Evolutionary conservation across 192 early-diverging fungal species (phyloP).

Genomic region (Dimargaris cristalligena): DNA sequence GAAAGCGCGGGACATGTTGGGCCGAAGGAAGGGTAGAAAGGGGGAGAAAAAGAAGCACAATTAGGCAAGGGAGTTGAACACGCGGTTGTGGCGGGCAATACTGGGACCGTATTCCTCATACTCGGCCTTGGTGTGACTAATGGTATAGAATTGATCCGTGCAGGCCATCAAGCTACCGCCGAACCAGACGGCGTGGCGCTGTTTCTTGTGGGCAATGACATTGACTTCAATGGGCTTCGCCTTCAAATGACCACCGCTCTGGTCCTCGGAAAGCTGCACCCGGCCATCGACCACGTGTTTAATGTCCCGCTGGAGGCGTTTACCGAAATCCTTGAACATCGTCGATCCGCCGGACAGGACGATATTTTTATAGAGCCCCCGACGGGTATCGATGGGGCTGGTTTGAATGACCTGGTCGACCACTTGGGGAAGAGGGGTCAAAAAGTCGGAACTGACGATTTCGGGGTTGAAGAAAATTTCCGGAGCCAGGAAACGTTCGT

Average conservation of each 20-base stretch:
- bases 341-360: conserved; percentile 96
- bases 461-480: conserved; percentile 99
- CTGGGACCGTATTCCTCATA: conserved; percentile 96
- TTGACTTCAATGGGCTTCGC: conserved; percentile 85
- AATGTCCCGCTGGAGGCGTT: conserved; percentile 89
- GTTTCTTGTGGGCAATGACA: conserved; percentile 95
- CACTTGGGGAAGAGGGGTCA: conserved; percentile 88
- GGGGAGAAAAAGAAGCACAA: no score
- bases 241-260: conserved; percentile 53
- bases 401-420: conserved; percentile 93
- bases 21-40: no score
- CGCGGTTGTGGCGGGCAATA: conserved; percentile 84
- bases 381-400: conserved; percentile 90
- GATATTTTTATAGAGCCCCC: conserved; percentile 98
- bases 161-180: conserved; percentile 88
- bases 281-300: conserved; percentile 66
- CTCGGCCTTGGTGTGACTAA: conserved; percentile 93
- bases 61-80: conserved; percentile 45
- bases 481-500: conserved; percentile 96
- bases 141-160: conserved; percentile 73
- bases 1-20: no score
- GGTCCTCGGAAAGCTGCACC: conserved; percentile 50
- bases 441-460: conserved; percentile 88
- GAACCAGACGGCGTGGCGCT: conserved; percentile 98
- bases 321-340: conserved; percentile 96